A percentile compares a stretch with the other conserved stretches of the same genome.
These are phyloP conservation scores for Inga leiocalycina DNA, from an alignment of 306 rosid species.

Conservation along the genomic window DNA sequence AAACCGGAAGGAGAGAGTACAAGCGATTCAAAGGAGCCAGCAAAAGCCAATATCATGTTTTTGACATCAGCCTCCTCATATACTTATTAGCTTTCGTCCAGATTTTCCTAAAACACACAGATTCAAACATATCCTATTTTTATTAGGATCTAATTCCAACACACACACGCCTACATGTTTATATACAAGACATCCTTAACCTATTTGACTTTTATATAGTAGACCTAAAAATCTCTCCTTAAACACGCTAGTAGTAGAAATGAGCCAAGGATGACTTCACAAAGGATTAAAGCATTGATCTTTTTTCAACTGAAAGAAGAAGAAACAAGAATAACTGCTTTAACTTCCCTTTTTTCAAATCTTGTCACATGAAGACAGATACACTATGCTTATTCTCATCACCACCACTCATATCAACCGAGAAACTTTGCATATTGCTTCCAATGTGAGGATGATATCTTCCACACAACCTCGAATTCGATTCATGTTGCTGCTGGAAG, in stretches of 20 bases:
- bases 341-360: slow-evolving; percentile 14
- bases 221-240: slow-evolving; percentile 2
- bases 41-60: not conserved
- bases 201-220: not conserved
- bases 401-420: slow-evolving; percentile 34
- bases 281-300: slow-evolving; percentile 34
- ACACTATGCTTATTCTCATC: slow-evolving; percentile 46
- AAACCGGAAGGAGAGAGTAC: no score
- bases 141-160: not conserved
- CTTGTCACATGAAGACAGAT: slow-evolving; percentile 45
- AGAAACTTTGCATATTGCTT: slow-evolving; percentile 35
- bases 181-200: not conserved
- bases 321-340: slow-evolving; percentile 28
- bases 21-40: not conserved
- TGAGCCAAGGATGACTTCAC: slow-evolving; percentile 90
- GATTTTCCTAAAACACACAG: not conserved
- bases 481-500: slow-evolving; percentile 44
- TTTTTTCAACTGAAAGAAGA: slow-evolving; percentile 24
- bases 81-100: not conserved
- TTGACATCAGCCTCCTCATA: not conserved
- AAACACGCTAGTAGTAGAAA: not conserved
- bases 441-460: slow-evolving; percentile 51
- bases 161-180: not conserved
- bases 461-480: slow-evolving; percentile 51
- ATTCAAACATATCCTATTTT: not conserved